Percentiles rank a stretch among this genome's conserved stretches.
phyloP scores from a whole-genome alignment of 768 basidiomycete genomes.

The Podaxis sp. region DNA sequence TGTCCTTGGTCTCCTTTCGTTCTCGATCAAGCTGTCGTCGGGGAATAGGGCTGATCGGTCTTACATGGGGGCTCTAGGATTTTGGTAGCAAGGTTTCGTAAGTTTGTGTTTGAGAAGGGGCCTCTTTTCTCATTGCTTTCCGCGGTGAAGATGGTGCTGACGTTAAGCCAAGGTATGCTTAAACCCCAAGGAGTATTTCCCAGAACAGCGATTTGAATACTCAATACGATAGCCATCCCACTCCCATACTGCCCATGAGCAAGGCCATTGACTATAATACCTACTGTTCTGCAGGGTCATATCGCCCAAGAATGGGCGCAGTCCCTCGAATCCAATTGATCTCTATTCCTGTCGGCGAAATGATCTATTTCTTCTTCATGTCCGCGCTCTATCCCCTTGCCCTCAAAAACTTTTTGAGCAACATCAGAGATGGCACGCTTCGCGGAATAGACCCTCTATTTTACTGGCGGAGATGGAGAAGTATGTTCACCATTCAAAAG shows the following conservation, averaged over 20 bases:
- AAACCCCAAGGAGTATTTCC: constrained; percentile 2
- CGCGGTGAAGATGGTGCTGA: constrained; percentile 7
- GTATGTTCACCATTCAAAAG: not conserved
- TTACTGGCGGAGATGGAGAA: not conserved
- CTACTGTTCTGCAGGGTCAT: not conserved
- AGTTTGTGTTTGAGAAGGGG: not conserved
- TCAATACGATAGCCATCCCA: not conserved
- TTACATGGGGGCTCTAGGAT: not conserved
- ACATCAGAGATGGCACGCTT: constrained; percentile 7
- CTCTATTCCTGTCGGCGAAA: not conserved
- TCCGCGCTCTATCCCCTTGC: constrained; percentile 2
- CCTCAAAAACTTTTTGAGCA: not conserved
- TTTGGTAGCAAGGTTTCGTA: not conserved
- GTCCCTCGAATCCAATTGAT: not conserved
- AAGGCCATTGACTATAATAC: not conserved
- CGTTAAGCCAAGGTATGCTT: constrained; percentile 12
- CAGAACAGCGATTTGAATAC: constrained; percentile 7
- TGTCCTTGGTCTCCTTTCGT: not conserved
- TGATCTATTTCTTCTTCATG: constrained; percentile 2
- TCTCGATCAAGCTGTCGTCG: not conserved
- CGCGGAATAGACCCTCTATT: constrained; percentile 1
- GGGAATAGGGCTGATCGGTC: not conserved
- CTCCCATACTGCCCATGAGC: not conserved
- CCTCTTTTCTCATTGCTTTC: not conserved
- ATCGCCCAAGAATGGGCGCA: constrained; percentile 6